phyloP scores from a whole-genome alignment of 208 protist genomes.

The Wallacemonas sp. region DNA sequence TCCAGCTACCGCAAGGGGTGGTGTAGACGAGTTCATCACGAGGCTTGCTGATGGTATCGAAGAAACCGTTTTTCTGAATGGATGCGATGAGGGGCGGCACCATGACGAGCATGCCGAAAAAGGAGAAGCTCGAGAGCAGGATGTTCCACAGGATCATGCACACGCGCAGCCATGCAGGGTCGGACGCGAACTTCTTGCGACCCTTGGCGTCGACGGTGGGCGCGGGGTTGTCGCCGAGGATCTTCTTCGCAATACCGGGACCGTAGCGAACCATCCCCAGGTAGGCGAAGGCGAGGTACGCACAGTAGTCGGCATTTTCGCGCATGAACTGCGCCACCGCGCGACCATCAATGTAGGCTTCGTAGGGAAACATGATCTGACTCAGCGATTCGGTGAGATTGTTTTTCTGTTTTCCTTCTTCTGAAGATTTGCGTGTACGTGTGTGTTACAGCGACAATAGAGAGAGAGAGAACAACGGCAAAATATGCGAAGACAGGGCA shows the following conservation, averaged over 20 bases:
- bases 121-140: conserved; percentile 77
- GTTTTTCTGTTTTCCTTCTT: conserved; percentile 2
- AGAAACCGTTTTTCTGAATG: conserved; percentile 29
- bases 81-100: conserved; percentile 40
- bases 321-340: conserved; percentile 31
- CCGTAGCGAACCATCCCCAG: conserved; percentile 50
- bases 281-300: conserved; percentile 42
- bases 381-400: neutral
- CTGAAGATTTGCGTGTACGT: too few relatives aligned
- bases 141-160: conserved; percentile 85
- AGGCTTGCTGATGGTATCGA: conserved; percentile 54
- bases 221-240: conserved; percentile 36
- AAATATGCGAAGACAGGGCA: too few relatives aligned
- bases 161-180: conserved; percentile 53
- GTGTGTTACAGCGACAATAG: conserved; percentile 6
- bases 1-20: conserved; percentile 54
- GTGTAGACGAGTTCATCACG: conserved; percentile 48
- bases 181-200: conserved; percentile 19
- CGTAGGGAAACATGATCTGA: conserved; percentile 18
- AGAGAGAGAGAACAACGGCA: neutral
- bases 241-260: conserved; percentile 33
- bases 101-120: conserved; percentile 60
- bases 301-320: conserved; percentile 30
- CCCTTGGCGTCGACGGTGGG: conserved; percentile 18
- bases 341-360: conserved; percentile 37